Conservation (phyloP, 2,329 filamentous ascomycete genomes). For the Lomentospora prolificans region DNA sequence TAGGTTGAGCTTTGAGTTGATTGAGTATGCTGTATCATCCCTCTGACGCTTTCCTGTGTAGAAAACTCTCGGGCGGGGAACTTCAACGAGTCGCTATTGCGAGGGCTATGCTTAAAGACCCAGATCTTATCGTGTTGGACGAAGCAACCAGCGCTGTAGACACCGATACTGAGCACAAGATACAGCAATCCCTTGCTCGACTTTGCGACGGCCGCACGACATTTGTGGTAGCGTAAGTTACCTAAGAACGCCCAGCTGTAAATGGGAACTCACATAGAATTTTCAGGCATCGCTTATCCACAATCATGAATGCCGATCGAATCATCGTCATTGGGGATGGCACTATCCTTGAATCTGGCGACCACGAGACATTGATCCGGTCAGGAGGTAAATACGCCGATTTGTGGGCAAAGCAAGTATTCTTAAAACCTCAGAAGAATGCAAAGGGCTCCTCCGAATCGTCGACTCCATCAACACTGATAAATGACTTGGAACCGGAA, state of each 20-base stretch:
- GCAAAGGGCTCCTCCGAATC: slow-evolving; percentile 15
- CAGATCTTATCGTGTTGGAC: slow-evolving; percentile 67
- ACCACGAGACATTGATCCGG: slow-evolving; percentile 47
- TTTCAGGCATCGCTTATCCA: slow-evolving; percentile 55
- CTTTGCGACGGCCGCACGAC: slow-evolving; percentile 54
- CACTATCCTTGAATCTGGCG: slow-evolving; percentile 52
- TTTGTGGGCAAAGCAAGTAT: slow-evolving; percentile 56
- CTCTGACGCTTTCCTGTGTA: slow-evolving; percentile 15
- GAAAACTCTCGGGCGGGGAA: slow-evolving; percentile 56
- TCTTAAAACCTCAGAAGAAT: slow-evolving; percentile 35
- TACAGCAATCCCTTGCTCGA: slow-evolving; percentile 49
- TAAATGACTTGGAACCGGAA: slow-evolving; percentile 28
- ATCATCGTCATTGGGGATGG: slow-evolving; percentile 58
- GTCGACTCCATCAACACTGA: slow-evolving; percentile 17
- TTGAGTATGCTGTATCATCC: not conserved
- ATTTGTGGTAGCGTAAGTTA: slow-evolving; percentile 53
- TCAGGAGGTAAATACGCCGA: slow-evolving; percentile 52
- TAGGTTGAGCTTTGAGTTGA: slow-evolving; percentile 15
- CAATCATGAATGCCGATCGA: slow-evolving; percentile 58
- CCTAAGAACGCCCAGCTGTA: not conserved
- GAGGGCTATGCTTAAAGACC: slow-evolving; percentile 62
- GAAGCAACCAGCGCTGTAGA: slow-evolving; percentile 73
- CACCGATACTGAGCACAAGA: slow-evolving; percentile 57
- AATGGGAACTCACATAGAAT: slow-evolving; percentile 8
- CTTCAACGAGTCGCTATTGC: slow-evolving; percentile 59